Conservation (phyloP, 208 protist species). For the Leishmania guyanensis region DNA sequence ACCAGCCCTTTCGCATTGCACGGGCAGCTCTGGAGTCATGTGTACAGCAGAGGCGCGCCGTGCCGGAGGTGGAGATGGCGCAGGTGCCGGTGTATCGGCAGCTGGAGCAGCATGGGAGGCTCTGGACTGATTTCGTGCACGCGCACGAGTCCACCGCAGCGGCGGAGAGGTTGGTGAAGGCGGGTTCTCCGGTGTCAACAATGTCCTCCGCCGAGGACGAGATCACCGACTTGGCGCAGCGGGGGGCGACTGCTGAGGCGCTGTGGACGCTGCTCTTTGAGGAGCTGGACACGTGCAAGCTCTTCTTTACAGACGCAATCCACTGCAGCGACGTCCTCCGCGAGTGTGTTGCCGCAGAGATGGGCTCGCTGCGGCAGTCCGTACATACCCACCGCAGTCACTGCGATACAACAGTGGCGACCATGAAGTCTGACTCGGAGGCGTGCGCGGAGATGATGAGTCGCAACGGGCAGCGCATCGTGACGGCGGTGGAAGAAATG, state of each 20-base stretch:
- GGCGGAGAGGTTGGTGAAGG: background rate
- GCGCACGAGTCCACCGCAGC: slow-evolving; percentile 1
- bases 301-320: slow-evolving; percentile 28
- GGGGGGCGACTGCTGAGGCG: slow-evolving; percentile 29
- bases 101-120: slow-evolving; percentile 15
- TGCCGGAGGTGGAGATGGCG: slow-evolving; percentile 29
- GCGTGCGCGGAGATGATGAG: slow-evolving; percentile 40
- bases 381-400: slow-evolving; percentile 32
- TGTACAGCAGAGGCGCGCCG: slow-evolving; percentile 17
- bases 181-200: too few relatives aligned
- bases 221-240: slow-evolving; percentile 22
- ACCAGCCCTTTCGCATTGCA: slow-evolving; percentile 57
- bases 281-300: slow-evolving; percentile 51
- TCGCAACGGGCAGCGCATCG: slow-evolving; percentile 26
- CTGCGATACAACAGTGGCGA: slow-evolving; percentile 20
- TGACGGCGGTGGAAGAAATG: slow-evolving; percentile 37
- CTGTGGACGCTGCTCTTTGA: slow-evolving; percentile 66
- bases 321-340: slow-evolving; percentile 6
- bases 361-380: slow-evolving; percentile 18
- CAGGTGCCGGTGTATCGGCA: slow-evolving; percentile 23
- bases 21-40: slow-evolving; percentile 43
- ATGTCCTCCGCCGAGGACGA: background rate
- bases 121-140: slow-evolving; percentile 19
- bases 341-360: slow-evolving; percentile 8
- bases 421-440: slow-evolving; percentile 44